phyloP scores from a whole-genome alignment of 352 stramenopile genomes.

The Phytopythium mirpurense region DNA sequence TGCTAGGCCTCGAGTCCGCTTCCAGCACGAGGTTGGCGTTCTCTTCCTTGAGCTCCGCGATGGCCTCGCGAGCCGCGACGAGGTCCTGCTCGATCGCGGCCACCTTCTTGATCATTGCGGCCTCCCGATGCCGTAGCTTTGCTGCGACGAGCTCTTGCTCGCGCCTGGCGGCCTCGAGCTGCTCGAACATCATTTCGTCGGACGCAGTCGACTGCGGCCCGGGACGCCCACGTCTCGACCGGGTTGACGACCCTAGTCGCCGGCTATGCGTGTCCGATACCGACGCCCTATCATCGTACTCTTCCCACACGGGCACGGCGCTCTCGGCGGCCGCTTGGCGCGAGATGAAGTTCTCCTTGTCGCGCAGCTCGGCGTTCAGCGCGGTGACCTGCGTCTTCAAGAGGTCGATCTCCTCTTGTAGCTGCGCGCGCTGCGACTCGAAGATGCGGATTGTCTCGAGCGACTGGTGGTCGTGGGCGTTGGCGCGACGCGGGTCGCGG shows the following conservation, averaged over 20 bases:
- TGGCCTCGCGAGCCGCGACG: constrained; percentile 44
- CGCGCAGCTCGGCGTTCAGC: constrained; percentile 65
- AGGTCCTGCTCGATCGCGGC: constrained; percentile 71
- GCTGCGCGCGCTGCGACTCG: constrained; percentile 62
- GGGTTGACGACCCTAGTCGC: neutral
- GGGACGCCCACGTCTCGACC: neutral
- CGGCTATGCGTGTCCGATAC: constrained; percentile 2
- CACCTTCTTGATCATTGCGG: constrained; percentile 76
- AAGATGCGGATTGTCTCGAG: constrained; percentile 71
- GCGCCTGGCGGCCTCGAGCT: constrained; percentile 61
- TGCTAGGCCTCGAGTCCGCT: constrained; percentile 72
- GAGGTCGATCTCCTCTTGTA: constrained; percentile 67
- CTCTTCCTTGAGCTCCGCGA: constrained; percentile 73
- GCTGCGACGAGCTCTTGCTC: constrained; percentile 67
- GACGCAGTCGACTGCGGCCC: constrained; percentile 26
- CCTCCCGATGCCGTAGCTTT: constrained; percentile 58
- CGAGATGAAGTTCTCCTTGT: constrained; percentile 74
- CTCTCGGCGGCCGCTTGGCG: constrained; percentile 19
- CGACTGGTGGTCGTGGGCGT: constrained; percentile 50
- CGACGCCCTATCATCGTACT: constrained; percentile 8
- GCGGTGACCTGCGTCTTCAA: constrained; percentile 54
- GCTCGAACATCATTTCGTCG: constrained; percentile 68
- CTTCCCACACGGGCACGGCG: constrained; percentile 20
- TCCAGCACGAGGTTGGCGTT: constrained; percentile 76
- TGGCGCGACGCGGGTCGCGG: constrained; percentile 50